Percentiles rank a stretch among this genome's conserved stretches.
Conservation (phyloP, 495 filamentous ascomycete species). For the Daldinia childiae region DNA sequence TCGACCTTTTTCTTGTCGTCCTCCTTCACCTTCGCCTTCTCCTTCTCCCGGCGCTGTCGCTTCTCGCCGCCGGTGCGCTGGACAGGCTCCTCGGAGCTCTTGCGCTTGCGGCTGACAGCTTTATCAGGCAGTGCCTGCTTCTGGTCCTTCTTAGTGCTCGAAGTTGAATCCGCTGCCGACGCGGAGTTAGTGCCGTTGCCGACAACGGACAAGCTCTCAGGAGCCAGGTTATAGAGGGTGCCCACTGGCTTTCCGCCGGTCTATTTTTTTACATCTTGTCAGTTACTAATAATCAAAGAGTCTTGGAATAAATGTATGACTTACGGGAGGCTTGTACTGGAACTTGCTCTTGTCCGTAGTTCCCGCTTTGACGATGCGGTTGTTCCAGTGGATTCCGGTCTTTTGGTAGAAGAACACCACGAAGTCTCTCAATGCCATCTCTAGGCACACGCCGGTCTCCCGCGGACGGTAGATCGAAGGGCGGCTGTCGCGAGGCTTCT, state of each 20-base stretch:
- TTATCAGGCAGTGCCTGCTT: constrained; percentile 31
- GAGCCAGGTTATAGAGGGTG: not conserved
- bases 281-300: not conserved
- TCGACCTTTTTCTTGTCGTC: not conserved
- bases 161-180: not conserved
- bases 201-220: too few relatives aligned
- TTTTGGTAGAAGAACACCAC: constrained; percentile 64
- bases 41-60: not conserved
- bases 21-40: not conserved
- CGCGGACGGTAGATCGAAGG: constrained; percentile 41
- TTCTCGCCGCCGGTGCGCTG: not conserved
- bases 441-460: constrained; percentile 39
- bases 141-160: not conserved
- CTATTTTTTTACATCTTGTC: not conserved
- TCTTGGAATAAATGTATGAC: constrained; percentile 6
- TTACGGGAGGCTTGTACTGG: constrained; percentile 52
- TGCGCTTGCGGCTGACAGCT: not conserved
- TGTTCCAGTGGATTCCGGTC: constrained; percentile 65
- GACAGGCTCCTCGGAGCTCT: not conserved
- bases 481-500: constrained; percentile 40
- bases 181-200: not conserved
- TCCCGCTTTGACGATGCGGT: constrained; percentile 49
- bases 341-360: constrained; percentile 31
- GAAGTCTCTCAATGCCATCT: constrained; percentile 58
- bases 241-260: constrained; percentile 50